These are phyloP conservation scores for Spathaspora sp. DNA, from an alignment of 1,139 yeast genomes.

Conservation along the genomic window DNA sequence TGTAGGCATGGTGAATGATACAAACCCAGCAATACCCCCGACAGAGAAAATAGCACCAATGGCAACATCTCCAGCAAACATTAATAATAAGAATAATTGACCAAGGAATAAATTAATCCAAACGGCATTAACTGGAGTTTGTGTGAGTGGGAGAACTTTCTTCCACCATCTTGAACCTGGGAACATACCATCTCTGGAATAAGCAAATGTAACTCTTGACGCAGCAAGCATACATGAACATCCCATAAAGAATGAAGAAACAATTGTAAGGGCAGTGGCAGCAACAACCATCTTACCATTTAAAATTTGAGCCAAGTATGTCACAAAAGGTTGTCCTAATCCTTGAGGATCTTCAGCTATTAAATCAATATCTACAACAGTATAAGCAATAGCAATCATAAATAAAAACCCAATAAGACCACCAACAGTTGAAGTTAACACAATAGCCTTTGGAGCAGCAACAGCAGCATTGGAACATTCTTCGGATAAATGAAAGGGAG, in stretches of 20 bases:
- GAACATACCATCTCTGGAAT: slow-evolving; percentile 69
- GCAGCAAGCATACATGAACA: slow-evolving; percentile 71
- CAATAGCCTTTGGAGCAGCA: slow-evolving; percentile 68
- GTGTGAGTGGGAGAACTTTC: slow-evolving; percentile 52
- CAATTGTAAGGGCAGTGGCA: slow-evolving; percentile 58
- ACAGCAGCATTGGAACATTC: slow-evolving; percentile 66
- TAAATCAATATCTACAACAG: slow-evolving; percentile 52
- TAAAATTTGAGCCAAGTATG: slow-evolving; percentile 55
- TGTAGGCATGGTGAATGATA: slow-evolving; percentile 70
- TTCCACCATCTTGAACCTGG: slow-evolving; percentile 58
- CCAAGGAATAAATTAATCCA: slow-evolving; percentile 63
- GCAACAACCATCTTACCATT: slow-evolving; percentile 45
- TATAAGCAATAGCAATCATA: slow-evolving; percentile 66
- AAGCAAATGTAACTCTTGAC: slow-evolving; percentile 67
- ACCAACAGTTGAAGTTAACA: slow-evolving; percentile 61
- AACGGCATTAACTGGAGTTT: slow-evolving; percentile 71
- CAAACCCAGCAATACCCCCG: slow-evolving; percentile 72
- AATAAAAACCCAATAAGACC: slow-evolving; percentile 63
- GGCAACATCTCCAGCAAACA: slow-evolving; percentile 69
- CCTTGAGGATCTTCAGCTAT: slow-evolving; percentile 51
- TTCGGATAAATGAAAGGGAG: slow-evolving; percentile 73
- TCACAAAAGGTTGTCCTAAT: slow-evolving; percentile 67
- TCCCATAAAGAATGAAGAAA: slow-evolving; percentile 67
- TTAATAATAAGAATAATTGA: slow-evolving; percentile 53
- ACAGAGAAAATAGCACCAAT: slow-evolving; percentile 76